phyloP scores from a whole-genome alignment of 2,329 filamentous ascomycete genomes.

The Trichocomaceae sp. region DNA sequence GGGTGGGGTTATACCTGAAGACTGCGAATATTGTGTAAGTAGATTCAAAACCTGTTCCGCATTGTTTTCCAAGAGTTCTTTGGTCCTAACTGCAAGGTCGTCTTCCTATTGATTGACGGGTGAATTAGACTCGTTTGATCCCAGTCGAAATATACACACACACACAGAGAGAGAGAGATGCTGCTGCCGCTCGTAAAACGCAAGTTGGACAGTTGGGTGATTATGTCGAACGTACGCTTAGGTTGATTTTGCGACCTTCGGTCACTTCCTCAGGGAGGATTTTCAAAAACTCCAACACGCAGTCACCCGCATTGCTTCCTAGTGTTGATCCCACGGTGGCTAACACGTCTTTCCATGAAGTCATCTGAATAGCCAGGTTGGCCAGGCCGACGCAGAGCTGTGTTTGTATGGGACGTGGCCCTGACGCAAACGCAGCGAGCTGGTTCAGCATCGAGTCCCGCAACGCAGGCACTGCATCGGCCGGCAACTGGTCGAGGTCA shows the following conservation, averaged over 20 bases:
- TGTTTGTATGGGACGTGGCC: slow-evolving; percentile 75
- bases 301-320: slow-evolving; percentile 64
- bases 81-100: slow-evolving; percentile 77
- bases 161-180: slow-evolving; percentile 6
- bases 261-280: slow-evolving; percentile 98
- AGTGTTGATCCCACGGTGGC: slow-evolving; percentile 72
- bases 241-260: slow-evolving; percentile 97
- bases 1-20: slow-evolving; percentile 58
- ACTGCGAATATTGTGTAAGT: slow-evolving; percentile 83
- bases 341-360: slow-evolving; percentile 88
- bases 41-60: slow-evolving; percentile 79
- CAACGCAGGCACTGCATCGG: slow-evolving; percentile 65
- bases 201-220: slow-evolving; percentile 39
- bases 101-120: slow-evolving; percentile 67
- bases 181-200: slow-evolving; percentile 33
- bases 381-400: slow-evolving; percentile 94
- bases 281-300: slow-evolving; percentile 90
- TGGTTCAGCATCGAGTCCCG: slow-evolving; percentile 78
- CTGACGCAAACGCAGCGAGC: slow-evolving; percentile 71
- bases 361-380: slow-evolving; percentile 93
- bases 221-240: slow-evolving; percentile 78
- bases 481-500: slow-evolving; percentile 81
- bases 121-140: slow-evolving; percentile 43
- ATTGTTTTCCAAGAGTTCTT: slow-evolving; percentile 85
- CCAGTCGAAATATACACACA: slow-evolving; percentile 17